Conservation (phyloP, 1,284 basidiomycete species). For the Albatrellus sp. region DNA sequence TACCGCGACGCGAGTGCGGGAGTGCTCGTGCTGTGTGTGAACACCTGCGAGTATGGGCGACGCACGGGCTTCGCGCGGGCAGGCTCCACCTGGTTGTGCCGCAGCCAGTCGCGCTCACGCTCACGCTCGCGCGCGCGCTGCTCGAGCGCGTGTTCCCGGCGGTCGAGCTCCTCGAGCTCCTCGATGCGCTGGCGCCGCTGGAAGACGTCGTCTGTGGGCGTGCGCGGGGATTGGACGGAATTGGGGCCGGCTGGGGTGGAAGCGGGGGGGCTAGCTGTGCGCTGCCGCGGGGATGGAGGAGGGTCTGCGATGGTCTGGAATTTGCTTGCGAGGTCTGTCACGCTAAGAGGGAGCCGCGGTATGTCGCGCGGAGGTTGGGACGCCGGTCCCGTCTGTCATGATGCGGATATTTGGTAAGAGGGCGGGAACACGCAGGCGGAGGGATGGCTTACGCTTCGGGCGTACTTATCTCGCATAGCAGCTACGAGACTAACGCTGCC, state of each 20-base stretch:
- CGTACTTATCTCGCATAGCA: slow-evolving; percentile 53
- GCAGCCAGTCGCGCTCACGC: slow-evolving; percentile 29
- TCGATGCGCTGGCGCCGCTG: slow-evolving; percentile 33
- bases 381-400: slow-evolving; percentile 30
- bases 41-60: slow-evolving; percentile 11
- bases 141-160: slow-evolving; percentile 40
- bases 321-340: slow-evolving; percentile 50
- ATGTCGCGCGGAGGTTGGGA: slow-evolving; percentile 50
- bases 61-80: slow-evolving; percentile 7
- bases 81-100: slow-evolving; percentile 12
- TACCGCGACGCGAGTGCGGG: slow-evolving; percentile 15
- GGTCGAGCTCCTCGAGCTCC: slow-evolving; percentile 36
- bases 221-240: not conserved
- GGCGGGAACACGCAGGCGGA: slow-evolving; percentile 1
- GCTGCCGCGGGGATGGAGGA: not conserved
- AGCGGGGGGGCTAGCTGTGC: not conserved
- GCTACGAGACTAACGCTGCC: slow-evolving; percentile 54
- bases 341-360: slow-evolving; percentile 48
- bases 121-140: slow-evolving; percentile 48
- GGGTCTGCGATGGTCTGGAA: slow-evolving; percentile 30
- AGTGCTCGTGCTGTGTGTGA: slow-evolving; percentile 7
- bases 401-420: slow-evolving; percentile 2
- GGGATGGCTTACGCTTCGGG: slow-evolving; percentile 31
- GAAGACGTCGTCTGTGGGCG: slow-evolving; percentile 15
- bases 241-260: not conserved